phyloP scores from a whole-genome alignment of 352 stramenopile species.

The Thraustochytrium sp. region DNA sequence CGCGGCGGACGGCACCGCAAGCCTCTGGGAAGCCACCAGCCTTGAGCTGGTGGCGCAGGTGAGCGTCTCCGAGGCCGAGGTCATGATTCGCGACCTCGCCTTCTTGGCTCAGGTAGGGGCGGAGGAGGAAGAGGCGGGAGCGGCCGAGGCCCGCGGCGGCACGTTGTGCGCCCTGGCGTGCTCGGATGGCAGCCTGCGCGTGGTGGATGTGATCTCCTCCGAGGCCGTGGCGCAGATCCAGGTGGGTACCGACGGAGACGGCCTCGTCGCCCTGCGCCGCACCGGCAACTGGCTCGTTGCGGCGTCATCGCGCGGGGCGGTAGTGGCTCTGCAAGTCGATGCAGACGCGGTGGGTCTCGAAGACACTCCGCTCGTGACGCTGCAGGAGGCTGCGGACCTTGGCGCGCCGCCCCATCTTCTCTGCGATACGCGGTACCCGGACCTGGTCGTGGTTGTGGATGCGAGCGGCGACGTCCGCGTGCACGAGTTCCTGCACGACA shows the following conservation, averaged over 20 bases:
- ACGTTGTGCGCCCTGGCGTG: not conserved
- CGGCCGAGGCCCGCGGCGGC: not conserved
- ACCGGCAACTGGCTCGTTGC: not conserved
- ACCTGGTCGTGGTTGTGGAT: not conserved
- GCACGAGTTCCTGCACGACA: not conserved
- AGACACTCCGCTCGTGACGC: not conserved
- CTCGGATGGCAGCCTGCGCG: not conserved
- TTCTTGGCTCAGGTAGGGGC: not conserved
- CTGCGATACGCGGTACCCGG: not conserved
- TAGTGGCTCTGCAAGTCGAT: not conserved
- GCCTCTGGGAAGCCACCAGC: not conserved
- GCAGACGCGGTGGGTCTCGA: not conserved
- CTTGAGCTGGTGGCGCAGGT: not conserved
- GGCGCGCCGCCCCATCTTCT: not conserved
- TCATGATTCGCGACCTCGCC: not conserved
- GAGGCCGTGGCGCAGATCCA: not conserved
- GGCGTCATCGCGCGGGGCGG: not conserved
- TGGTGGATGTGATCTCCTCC: not conserved
- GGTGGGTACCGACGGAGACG: not conserved
- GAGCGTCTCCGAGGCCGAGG: not conserved
- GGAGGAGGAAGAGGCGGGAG: no score
- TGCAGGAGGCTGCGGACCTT: not conserved
- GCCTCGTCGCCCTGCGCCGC: not conserved
- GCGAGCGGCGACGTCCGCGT: not conserved
- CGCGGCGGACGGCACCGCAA: not conserved